phyloP scores from a whole-genome alignment of 148 eudicot species.

The Spergularia bocconei region DNA sequence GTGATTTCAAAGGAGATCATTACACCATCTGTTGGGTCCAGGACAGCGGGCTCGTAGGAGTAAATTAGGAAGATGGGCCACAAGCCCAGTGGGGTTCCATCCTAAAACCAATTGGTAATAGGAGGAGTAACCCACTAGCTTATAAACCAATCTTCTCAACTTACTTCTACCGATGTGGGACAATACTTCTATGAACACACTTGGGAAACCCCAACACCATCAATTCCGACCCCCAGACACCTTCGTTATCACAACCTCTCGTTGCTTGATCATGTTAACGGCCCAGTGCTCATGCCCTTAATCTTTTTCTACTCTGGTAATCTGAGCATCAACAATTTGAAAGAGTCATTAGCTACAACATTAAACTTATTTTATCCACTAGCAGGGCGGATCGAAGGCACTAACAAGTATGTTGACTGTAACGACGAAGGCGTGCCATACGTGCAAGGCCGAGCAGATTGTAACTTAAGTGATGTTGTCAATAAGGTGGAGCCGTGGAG shows the following conservation, averaged over 20 bases:
- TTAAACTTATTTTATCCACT: slow-evolving; percentile 37
- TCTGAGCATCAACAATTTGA: background rate
- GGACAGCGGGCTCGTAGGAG: no score
- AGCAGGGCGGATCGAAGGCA: slow-evolving; percentile 30
- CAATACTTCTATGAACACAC: no score
- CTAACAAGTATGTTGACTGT: slow-evolving; percentile 13
- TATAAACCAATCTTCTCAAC: no score
- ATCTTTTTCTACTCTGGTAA: slow-evolving; percentile 16
- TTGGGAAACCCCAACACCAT: no score
- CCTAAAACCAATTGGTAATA: no score
- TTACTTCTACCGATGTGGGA: no score
- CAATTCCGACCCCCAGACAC: background rate
- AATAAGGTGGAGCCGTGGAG: background rate
- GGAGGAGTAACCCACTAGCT: no score
- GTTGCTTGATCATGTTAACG: background rate
- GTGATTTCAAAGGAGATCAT: slow-evolving; percentile 12
- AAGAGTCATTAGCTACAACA: slow-evolving; percentile 19
- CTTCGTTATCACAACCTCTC: background rate
- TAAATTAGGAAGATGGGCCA: no score
- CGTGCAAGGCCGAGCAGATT: slow-evolving; percentile 2
- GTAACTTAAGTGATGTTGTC: slow-evolving; percentile 9
- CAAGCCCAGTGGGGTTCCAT: no score
- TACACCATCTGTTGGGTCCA: no score
- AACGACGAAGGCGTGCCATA: slow-evolving; percentile 31
- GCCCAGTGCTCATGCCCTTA: slow-evolving; percentile 9